Conservation (phyloP, 495 filamentous ascomycete genomes). For the Letharia columbiana region DNA sequence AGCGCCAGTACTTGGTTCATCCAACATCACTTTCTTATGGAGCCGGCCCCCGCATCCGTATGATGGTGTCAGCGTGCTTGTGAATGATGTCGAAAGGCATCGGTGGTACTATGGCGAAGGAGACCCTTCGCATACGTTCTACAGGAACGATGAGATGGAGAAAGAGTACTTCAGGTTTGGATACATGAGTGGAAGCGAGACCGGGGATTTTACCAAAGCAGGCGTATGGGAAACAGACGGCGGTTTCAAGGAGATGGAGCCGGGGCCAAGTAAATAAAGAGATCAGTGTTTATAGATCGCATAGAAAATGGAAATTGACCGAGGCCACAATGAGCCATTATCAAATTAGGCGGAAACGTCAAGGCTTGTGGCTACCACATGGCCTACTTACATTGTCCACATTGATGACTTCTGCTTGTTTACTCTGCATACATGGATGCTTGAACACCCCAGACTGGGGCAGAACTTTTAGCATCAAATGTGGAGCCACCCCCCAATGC, state of each 20-base stretch:
- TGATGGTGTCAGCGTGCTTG: conserved; percentile 77
- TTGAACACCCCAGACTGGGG: too few relatives aligned
- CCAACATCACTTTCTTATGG: conserved; percentile 51
- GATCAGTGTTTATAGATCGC: neutral
- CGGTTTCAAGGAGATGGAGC: conserved; percentile 31
- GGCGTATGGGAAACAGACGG: conserved; percentile 60
- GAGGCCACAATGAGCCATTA: neutral
- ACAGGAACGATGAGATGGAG: conserved; percentile 24
- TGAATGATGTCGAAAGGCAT: conserved; percentile 91
- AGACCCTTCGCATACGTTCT: conserved; percentile 24
- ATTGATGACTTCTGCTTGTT: too few relatives aligned
- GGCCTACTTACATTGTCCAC: neutral
- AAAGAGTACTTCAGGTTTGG: conserved; percentile 80
- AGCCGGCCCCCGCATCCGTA: conserved; percentile 39
- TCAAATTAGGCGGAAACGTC: neutral
- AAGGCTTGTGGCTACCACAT: too few relatives aligned
- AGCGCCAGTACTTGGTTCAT: conserved; percentile 13
- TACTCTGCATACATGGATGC: too few relatives aligned
- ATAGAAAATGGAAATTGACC: neutral
- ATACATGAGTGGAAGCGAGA: conserved; percentile 59
- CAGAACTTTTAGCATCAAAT: too few relatives aligned
- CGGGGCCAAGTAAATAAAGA: conserved; percentile 16
- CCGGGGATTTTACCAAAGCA: conserved; percentile 70
- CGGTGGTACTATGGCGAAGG: conserved; percentile 49
- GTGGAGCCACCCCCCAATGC: too few relatives aligned